These are phyloP conservation scores for Umbelopsis ramanniana DNA, from an alignment of 192 early-diverging fungal genomes.

Conservation along the genomic window DNA sequence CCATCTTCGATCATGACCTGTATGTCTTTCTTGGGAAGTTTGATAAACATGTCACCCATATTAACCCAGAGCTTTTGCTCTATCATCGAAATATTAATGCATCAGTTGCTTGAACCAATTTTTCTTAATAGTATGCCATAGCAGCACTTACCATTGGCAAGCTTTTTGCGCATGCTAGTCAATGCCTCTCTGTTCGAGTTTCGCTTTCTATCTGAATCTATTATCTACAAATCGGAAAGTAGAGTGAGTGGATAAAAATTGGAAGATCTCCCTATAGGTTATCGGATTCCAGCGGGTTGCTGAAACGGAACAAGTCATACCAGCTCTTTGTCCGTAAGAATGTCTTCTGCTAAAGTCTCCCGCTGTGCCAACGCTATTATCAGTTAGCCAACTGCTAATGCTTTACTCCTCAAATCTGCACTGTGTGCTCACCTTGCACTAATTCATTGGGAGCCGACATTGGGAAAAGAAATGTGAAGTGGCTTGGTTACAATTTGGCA, in stretches of 20 bases:
- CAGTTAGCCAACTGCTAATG: not conserved
- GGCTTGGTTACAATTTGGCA: slow-evolving; percentile 4
- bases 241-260: not conserved
- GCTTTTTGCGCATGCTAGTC: slow-evolving; percentile 47
- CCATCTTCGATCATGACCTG: slow-evolving; percentile 60
- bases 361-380: slow-evolving; percentile 47
- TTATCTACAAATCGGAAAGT: slow-evolving; percentile 38
- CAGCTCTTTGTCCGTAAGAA: slow-evolving; percentile 60
- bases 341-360: slow-evolving; percentile 57
- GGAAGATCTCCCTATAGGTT: too few species aligned
- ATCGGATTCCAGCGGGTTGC: too few species aligned
- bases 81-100: slow-evolving; percentile 21
- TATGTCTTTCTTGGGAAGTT: slow-evolving; percentile 53
- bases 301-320: slow-evolving; percentile 33
- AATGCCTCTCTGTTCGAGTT: slow-evolving; percentile 64
- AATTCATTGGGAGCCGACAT: slow-evolving; percentile 8
- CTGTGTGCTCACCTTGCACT: not conserved
- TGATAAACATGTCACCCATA: slow-evolving; percentile 64
- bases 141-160: slow-evolving; percentile 30
- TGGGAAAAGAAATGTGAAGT: not conserved
- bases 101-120: not conserved
- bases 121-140: not conserved
- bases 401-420: too few species aligned
- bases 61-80: slow-evolving; percentile 63
- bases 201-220: slow-evolving; percentile 61